Percentiles rank a stretch among this genome's conserved stretches.
Evolutionary conservation across 2,329 filamentous ascomycete genomes (phyloP).

Genomic region (Beauveria brongniartii): DNA sequence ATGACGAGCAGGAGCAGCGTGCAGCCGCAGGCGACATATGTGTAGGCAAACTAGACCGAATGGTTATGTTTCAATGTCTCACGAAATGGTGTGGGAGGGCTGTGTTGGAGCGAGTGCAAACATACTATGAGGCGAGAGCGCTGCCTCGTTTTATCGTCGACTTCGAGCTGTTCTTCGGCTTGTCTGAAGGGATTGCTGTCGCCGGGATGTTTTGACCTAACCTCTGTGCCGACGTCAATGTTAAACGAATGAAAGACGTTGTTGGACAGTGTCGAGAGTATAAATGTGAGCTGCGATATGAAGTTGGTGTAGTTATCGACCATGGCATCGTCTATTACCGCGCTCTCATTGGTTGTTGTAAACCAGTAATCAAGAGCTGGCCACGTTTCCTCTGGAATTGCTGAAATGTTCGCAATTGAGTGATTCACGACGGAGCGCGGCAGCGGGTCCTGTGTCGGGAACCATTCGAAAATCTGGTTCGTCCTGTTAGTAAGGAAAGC

Average conservation of each 20-base stretch:
- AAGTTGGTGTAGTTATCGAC: neutral
- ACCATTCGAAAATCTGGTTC: conserved; percentile 19
- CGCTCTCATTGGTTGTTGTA: conserved; percentile 7
- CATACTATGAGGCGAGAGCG: conserved; percentile 26
- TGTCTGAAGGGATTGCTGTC: conserved; percentile 13
- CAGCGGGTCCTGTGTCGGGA: conserved; percentile 19
- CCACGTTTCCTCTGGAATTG: conserved; percentile 23
- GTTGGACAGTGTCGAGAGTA: conserved; percentile 5
- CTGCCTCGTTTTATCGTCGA: conserved; percentile 17
- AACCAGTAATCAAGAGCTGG: conserved; percentile 11
- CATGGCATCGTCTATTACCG: conserved; percentile 6
- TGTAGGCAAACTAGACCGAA: conserved; percentile 25
- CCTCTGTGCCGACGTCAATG: conserved; percentile 23
- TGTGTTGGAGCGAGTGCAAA: neutral
- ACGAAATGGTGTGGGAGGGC: neutral
- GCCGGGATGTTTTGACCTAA: conserved; percentile 14
- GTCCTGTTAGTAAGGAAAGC: conserved; percentile 14
- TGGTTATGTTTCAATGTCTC: neutral
- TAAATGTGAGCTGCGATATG: neutral
- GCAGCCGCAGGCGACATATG: conserved; percentile 25
- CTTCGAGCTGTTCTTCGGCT: conserved; percentile 16
- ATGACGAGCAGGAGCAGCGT: conserved; percentile 25
- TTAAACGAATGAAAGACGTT: conserved; percentile 9
- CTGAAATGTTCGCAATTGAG: conserved; percentile 21
- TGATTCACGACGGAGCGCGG: conserved; percentile 16